Evolutionary conservation across 257 asterid genomes (phyloP).

Genomic region (Solanum tarijense): DNA sequence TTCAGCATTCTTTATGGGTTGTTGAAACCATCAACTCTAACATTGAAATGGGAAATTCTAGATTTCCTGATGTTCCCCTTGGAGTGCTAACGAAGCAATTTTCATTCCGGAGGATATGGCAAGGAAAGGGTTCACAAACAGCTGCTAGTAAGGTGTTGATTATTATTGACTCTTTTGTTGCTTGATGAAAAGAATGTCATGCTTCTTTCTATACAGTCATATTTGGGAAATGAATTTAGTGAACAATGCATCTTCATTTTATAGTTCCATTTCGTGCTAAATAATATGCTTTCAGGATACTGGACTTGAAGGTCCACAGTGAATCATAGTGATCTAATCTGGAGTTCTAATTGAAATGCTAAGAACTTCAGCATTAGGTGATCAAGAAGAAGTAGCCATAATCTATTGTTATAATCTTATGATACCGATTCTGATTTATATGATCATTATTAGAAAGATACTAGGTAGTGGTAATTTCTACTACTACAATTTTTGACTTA

Average conservation of each 20-base stretch:
- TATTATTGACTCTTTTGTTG: conserved; percentile 15
- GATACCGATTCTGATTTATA: not conserved
- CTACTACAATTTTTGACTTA: not conserved
- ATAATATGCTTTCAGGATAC: not conserved
- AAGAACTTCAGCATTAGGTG: not conserved
- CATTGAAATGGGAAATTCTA: conserved; percentile 29
- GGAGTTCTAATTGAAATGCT: not conserved
- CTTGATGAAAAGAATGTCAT: not conserved
- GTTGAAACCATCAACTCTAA: conserved; percentile 50
- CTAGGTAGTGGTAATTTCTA: not conserved
- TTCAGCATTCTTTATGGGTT: conserved; percentile 92
- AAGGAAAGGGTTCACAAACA: conserved; percentile 77
- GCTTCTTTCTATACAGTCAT: not conserved
- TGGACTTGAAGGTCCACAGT: not conserved
- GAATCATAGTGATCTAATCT: not conserved
- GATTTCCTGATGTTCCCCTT: conserved; percentile 36
- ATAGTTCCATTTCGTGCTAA: not conserved
- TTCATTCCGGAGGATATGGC: conserved; percentile 88
- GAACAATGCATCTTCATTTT: not conserved
- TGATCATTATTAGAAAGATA: not conserved
- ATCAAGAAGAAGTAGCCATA: not conserved
- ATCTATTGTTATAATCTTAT: not conserved
- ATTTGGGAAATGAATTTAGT: not conserved
- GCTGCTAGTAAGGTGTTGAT: conserved; percentile 84
- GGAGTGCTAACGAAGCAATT: conserved; percentile 41